Evolutionary conservation across 148 eudicot genomes (phyloP), one percentile per base, ranked within the genome.

Genomic region (Oxyria digyna): DNA sequence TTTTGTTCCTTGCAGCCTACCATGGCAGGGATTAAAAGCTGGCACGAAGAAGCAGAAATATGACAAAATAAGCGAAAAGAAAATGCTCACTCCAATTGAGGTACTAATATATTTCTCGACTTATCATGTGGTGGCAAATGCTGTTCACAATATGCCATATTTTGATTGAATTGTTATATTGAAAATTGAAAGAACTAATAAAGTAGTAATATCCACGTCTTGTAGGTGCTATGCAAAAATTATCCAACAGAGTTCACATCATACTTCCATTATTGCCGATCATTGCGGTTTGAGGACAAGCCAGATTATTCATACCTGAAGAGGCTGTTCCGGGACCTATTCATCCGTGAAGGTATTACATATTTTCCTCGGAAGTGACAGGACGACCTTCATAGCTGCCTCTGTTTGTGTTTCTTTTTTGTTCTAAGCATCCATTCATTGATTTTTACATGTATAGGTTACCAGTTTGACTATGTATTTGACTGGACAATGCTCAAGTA

Each of bases 1-100:
- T 40, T 13, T 43, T 48, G 59, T 62, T 64, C 68, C 55, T 80
- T 52, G 71, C 79, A 93, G 98, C 84, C 95, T 93, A 72, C 98
- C 98, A 42, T 93, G 98, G 98, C 98, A 93, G 74, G 98, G 98
- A 69, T 72, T 89, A 76, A 93, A 83, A 89, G 96, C 98, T 74
- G 96, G 96, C 63, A 89, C 94, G 48, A 93, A 93, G 74, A 93
- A 93, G 85, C 98, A 93, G 81, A 93, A 93, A 74, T 93, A 93
- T 64, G 98, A 93, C 81, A 93, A 77, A 77, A 93, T 93, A 66
- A 93, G 96, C 81, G 98, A 93, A 77, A 93, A 89, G 85, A 93
- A 93, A 82, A 93, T 93, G 94, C 85, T 89, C 69, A 93, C 98
- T 29, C 88, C 98, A 6, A 85, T 89, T 74, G 98, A 93, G 89